phyloP scores from a whole-genome alignment of 202 grass and related monocot genomes.

The Eragrostis tef region DNA sequence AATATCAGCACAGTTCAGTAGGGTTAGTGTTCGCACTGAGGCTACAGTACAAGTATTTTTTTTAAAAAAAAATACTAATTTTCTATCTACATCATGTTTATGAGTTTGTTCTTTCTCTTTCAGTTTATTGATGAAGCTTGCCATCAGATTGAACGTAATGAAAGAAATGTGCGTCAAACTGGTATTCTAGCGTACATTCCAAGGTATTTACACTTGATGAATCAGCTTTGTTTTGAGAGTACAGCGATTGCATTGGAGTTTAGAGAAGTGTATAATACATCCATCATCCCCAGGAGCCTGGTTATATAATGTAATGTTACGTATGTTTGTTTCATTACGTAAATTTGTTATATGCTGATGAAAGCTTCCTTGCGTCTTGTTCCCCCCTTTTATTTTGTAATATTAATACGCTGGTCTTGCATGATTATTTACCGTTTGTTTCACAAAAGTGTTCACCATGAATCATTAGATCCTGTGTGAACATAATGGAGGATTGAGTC shows the following conservation, averaged over 20 bases:
- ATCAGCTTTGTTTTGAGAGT: not conserved
- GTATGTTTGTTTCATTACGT: not conserved
- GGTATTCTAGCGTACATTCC: constrained; percentile 92
- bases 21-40: constrained; percentile 66
- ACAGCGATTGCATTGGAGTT: not conserved
- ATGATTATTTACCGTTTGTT: not conserved
- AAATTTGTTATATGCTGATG: not conserved
- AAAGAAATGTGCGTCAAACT: constrained; percentile 83
- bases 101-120: constrained; percentile 45
- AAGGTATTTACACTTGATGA: constrained; percentile 63
- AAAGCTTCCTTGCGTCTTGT: not conserved
- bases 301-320: not conserved
- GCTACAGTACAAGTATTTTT: constrained; percentile 14
- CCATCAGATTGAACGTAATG: constrained; percentile 97
- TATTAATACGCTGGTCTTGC: not conserved
- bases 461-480: constrained; percentile 6
- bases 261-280: not conserved
- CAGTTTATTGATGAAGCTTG: constrained; percentile 99
- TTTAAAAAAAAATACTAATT: not conserved
- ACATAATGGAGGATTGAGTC: not conserved
- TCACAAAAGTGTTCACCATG: too few species aligned
- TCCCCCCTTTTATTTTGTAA: not conserved
- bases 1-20: constrained; percentile 90
- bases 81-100: constrained; percentile 37
- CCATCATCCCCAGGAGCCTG: too few species aligned